These are phyloP conservation scores for sorghum (Sorghum bicolor) DNA, from an alignment of 176 grass and related monocot genomes.

Conservation along the genomic window Sorghum_bicolor_NCBIv3 NC_012878.2:40783501-40784000, in stretches of 20 bases:
- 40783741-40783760: not conserved
- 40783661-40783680: not conserved
- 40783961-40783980: not conserved
- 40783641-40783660: not conserved
- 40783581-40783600: not conserved
- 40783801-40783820: not conserved
- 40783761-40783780: not conserved
- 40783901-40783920: not conserved
- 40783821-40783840: not conserved
- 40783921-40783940: not conserved
- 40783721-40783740: not conserved
- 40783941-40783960: not conserved
- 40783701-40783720: not conserved
- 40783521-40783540: not conserved
- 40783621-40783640: not conserved
- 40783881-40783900: not conserved
- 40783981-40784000: not conserved
- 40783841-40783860: not conserved
- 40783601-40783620: not conserved
- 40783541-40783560: not conserved
- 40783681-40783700: not conserved
- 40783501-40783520: not conserved
- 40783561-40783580: not conserved
- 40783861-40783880: not conserved
- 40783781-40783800: not conserved